phyloP scores from a whole-genome alignment of 805 yeast species.

The Myxozyma neotropica region DNA sequence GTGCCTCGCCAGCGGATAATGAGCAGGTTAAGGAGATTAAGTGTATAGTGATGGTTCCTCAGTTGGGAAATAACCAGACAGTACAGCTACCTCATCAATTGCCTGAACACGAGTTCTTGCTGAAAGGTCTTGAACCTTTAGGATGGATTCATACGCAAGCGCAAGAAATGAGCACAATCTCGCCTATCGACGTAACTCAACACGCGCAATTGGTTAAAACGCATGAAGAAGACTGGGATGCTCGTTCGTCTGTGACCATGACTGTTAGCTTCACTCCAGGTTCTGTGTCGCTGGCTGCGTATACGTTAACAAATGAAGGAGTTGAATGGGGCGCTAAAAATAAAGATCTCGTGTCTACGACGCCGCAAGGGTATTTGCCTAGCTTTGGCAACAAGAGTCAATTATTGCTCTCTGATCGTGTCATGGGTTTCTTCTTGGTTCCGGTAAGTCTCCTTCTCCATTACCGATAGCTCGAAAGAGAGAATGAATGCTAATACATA shows the following conservation, averaged over 20 bases:
- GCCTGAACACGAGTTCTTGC: conserved; percentile 46
- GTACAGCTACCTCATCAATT: conserved; percentile 60
- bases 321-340: conserved; percentile 74
- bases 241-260: conserved; percentile 54
- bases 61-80: conserved; percentile 69
- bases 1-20: conserved; percentile 74
- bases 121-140: conserved; percentile 68
- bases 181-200: conserved; percentile 70
- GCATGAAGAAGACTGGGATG: conserved; percentile 46
- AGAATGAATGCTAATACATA: background rate
- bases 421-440: conserved; percentile 80
- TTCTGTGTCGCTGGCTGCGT: conserved; percentile 74
- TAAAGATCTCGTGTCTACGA: conserved; percentile 54
- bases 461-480: no score
- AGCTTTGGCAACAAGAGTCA: conserved; percentile 65
- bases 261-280: conserved; percentile 80
- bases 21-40: conserved; percentile 73
- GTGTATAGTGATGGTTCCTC: conserved; percentile 81
- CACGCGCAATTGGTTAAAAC: conserved; percentile 50
- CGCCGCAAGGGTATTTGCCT: conserved; percentile 69
- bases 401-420: conserved; percentile 68
- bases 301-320: conserved; percentile 63
- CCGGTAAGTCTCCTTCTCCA: conserved; percentile 49
- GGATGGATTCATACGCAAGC: conserved; percentile 96
- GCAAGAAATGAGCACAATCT: conserved; percentile 61